These are phyloP conservation scores for Emmonsia crescens DNA, from an alignment of 2,329 filamentous ascomycete genomes.

Conservation along the genomic window DNA sequence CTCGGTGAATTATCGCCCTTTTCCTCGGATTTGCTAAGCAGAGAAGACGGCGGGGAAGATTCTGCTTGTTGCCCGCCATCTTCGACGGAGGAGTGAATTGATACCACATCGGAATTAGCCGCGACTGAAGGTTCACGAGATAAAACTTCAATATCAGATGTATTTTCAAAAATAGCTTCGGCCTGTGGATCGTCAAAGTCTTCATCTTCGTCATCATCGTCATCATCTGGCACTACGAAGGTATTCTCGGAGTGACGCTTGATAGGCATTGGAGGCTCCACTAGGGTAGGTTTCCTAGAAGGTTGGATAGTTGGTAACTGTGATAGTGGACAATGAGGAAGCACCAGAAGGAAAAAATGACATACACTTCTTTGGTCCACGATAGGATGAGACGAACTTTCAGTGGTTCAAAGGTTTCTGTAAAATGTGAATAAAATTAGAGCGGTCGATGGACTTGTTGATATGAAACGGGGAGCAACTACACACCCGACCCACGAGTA, in stretches of 20 bases:
- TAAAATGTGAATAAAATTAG: neutral
- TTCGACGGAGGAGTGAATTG: neutral
- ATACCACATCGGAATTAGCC: neutral
- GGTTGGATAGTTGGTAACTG: slow-evolving; percentile 5
- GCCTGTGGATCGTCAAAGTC: slow-evolving; percentile 3
- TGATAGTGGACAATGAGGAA: neutral
- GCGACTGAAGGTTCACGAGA: neutral
- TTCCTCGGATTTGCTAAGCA: neutral
- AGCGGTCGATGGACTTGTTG: neutral
- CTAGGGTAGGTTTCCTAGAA: neutral
- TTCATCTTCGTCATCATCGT: slow-evolving; percentile 20
- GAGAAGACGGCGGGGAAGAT: neutral
- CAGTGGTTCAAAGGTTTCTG: slow-evolving; percentile 26
- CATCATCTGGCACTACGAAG: slow-evolving; percentile 32
- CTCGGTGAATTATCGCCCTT: neutral
- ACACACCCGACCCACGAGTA: slow-evolving; percentile 35
- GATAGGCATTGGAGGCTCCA: neutral
- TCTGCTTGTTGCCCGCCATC: neutral
- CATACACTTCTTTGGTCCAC: slow-evolving; percentile 20
- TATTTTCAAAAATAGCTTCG: slow-evolving; percentile 1
- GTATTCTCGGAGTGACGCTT: slow-evolving; percentile 23
- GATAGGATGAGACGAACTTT: slow-evolving; percentile 21
- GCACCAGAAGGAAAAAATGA: neutral
- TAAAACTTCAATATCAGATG: neutral
- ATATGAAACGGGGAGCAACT: neutral